Evolutionary conservation across 2,329 filamentous ascomycete species (phyloP), one percentile per base, ranked within the genome.

Genomic region (Teratosphaeria gauchensis): DNA sequence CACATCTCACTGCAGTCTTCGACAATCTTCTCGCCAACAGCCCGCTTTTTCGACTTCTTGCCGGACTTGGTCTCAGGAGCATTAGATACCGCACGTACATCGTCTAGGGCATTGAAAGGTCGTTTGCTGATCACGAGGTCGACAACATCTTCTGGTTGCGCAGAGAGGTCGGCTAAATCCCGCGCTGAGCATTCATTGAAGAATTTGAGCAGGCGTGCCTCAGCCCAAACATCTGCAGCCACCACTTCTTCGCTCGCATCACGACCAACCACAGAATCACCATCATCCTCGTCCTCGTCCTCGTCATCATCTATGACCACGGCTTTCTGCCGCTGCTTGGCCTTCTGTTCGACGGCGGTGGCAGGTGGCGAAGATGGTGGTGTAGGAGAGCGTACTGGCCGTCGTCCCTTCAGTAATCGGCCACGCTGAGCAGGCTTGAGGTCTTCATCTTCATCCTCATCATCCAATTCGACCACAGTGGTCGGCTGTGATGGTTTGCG

Each of bases 101-200:
- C 81, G 12, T 83, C 78, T 5, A 96, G 74, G 52, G 76, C 80
- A 3, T 71, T 71, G 70, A 95, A 97, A 0, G 92, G 92, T 9
- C 90, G 85, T 61, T 88, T 81, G 1, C 83, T 82, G 11, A 95
- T 76, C 58, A 97, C 81, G 14, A 84, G 74, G 51, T 86, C 80
- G 1, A 92, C 85, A 53, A 86, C 80, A 5, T 85, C 83, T 64
- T 87, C 82, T 38, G 87, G 86, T 60, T 88, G 84, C 33, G 85
- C 86, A 0, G 90, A 90, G 61, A 96, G 86, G 65, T 95, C 92
- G 1, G 88, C 84, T 51, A 99, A 82, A 59, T 92, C 89, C 38
- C 86, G 82, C 9, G 84, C 76, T 4, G 84, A 84, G 71, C 89
- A 94, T 0, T 80, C 84, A 69, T 97, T 97, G 73, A 99, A 85